phyloP scores from a whole-genome alignment of 192 early-diverging fungal species.

The Backusella luteola region DNA sequence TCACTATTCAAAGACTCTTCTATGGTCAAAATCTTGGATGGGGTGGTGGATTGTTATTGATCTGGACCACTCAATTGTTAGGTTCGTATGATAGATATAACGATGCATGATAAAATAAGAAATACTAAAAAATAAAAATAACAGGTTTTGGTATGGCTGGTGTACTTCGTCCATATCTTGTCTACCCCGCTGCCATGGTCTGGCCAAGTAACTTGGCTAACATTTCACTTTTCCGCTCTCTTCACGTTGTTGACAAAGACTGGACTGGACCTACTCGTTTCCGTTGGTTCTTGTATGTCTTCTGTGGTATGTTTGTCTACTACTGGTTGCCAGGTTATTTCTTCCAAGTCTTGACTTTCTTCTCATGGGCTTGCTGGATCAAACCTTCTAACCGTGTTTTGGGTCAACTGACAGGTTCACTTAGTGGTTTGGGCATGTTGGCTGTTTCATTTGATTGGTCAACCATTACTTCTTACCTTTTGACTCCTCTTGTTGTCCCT shows the following conservation, averaged over 20 bases:
- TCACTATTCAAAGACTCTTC: constrained; percentile 54
- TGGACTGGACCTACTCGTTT: constrained; percentile 46
- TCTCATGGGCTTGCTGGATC: constrained; percentile 57
- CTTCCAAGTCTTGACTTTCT: constrained; percentile 45
- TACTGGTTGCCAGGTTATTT: constrained; percentile 60
- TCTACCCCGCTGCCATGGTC: constrained; percentile 82
- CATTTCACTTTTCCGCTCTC: constrained; percentile 74
- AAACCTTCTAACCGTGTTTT: constrained; percentile 39
- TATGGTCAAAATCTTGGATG: constrained; percentile 55
- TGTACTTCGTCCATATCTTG: constrained; percentile 74
- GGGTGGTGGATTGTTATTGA: constrained; percentile 49
- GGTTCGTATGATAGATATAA: neutral
- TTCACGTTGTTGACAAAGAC: constrained; percentile 46
- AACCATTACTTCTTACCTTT: constrained; percentile 40
- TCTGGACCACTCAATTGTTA: constrained; percentile 48
- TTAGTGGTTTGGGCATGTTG: constrained; percentile 52
- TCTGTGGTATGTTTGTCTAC: constrained; percentile 49
- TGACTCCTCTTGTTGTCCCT: constrained; percentile 36
- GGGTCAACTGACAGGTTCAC: constrained; percentile 44
- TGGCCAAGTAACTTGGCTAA: constrained; percentile 83
- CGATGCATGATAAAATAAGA: neutral
- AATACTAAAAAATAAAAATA: neutral
- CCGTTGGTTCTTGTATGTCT: constrained; percentile 60
- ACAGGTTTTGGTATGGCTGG: constrained; percentile 63
- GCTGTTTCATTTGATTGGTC: constrained; percentile 64